Conservation (phyloP, 2,329 filamentous ascomycete species). For the Hymenoscyphus linearis region DNA sequence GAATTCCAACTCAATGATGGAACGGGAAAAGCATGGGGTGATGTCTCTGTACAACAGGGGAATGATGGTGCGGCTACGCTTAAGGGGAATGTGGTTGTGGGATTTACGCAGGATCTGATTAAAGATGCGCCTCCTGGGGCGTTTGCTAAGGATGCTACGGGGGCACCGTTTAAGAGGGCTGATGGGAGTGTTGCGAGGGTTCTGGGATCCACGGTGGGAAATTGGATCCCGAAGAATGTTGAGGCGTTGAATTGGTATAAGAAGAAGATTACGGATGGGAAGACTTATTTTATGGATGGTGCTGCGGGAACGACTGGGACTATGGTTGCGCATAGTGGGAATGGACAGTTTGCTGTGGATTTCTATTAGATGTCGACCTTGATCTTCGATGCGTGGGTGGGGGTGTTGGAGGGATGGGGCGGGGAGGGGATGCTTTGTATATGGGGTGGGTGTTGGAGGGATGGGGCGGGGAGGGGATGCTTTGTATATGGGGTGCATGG, state of each 20-base stretch:
- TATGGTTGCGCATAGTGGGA: neutral
- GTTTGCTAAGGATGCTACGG: constrained; percentile 26
- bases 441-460: too few species aligned
- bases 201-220: neutral
- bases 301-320: neutral
- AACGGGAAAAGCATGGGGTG: constrained; percentile 22
- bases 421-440: too few species aligned
- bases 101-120: constrained; percentile 32
- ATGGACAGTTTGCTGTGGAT: neutral
- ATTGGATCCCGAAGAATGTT: neutral
- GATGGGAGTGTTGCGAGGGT: neutral
- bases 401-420: too few species aligned
- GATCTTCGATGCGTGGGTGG: too few species aligned
- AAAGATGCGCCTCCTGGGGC: constrained; percentile 32
- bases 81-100: constrained; percentile 25
- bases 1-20: constrained; percentile 34
- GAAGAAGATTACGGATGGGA: neutral
- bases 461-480: too few species aligned
- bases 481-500: too few species aligned
- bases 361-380: neutral
- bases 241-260: neutral
- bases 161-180: neutral
- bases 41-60: constrained; percentile 35
- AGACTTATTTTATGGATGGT: neutral
- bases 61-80: constrained; percentile 37